A percentile compares a stretch with the other conserved stretches of the same genome.
phyloP scores from a whole-genome alignment of 768 basidiomycete species.

The Hericium erinaceus region DNA sequence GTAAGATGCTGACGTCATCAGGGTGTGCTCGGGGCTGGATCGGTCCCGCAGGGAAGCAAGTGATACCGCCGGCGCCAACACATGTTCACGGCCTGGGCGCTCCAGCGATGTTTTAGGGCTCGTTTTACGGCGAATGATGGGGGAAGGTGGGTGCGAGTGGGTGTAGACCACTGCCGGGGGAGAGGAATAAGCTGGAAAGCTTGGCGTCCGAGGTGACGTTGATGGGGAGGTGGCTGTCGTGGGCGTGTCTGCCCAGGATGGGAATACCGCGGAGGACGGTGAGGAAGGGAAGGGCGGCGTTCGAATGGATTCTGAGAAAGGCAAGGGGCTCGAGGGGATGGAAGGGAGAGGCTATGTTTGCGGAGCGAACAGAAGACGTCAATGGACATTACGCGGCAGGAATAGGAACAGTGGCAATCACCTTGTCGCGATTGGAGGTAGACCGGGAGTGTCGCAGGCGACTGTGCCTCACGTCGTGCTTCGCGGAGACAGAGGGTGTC shows the following conservation, averaged over 20 bases:
- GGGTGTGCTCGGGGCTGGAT: background rate
- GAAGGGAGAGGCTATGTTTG: slow-evolving; percentile 3
- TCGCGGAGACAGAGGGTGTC: background rate
- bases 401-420: background rate
- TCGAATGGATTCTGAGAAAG: slow-evolving; percentile 3
- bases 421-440: slow-evolving; percentile 13
- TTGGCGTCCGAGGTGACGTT: slow-evolving; percentile 4
- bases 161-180: background rate
- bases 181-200: background rate
- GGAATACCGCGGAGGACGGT: background rate
- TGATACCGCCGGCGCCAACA: slow-evolving; percentile 11
- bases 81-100: background rate
- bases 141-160: background rate
- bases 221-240: slow-evolving; percentile 9
- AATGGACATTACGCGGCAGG: background rate
- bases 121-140: background rate
- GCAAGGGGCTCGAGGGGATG: slow-evolving; percentile 5
- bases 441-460: background rate
- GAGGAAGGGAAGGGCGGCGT: slow-evolving; percentile 7
- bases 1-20: slow-evolving; percentile 8
- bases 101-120: background rate
- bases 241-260: slow-evolving; percentile 11
- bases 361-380: background rate
- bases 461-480: background rate
- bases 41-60: slow-evolving; percentile 13